phyloP scores from a whole-genome alignment of 805 yeast species.

The Cyberlindnera mrakii region DNA sequence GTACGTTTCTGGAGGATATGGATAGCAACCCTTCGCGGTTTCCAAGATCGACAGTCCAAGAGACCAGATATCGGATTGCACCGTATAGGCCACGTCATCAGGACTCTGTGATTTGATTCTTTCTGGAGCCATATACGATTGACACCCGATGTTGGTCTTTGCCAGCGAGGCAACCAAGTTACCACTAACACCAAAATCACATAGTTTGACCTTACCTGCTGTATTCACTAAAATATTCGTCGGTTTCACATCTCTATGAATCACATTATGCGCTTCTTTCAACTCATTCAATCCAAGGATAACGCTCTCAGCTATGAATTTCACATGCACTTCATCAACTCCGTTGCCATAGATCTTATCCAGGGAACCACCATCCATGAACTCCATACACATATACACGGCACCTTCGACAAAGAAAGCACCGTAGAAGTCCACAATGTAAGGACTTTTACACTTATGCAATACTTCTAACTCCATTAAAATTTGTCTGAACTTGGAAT shows the following conservation, averaged over 20 bases:
- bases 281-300: constrained; percentile 76
- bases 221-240: constrained; percentile 84
- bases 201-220: constrained; percentile 79
- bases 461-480: constrained; percentile 93
- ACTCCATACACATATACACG: constrained; percentile 96
- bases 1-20: constrained; percentile 94
- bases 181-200: constrained; percentile 96
- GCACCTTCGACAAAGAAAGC: constrained; percentile 98
- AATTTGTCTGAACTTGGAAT: constrained; percentile 88
- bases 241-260: constrained; percentile 95
- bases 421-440: constrained; percentile 93
- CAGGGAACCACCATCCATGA: constrained; percentile 93
- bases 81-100: constrained; percentile 77
- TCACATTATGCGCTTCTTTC: constrained; percentile 86
- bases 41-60: constrained; percentile 82
- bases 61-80: constrained; percentile 95
- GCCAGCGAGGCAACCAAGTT: constrained; percentile 93
- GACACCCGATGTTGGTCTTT: constrained; percentile 94
- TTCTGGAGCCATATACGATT: constrained; percentile 98
- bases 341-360: constrained; percentile 78
- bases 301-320: constrained; percentile 73
- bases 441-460: constrained; percentile 86
- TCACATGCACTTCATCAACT: constrained; percentile 72
- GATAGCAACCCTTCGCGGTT: constrained; percentile 85
- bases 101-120: constrained; percentile 73